Base-by-base conservation (phyloP, 371 early-diverging fungal species). In the Mortierella polycephala region DNA sequence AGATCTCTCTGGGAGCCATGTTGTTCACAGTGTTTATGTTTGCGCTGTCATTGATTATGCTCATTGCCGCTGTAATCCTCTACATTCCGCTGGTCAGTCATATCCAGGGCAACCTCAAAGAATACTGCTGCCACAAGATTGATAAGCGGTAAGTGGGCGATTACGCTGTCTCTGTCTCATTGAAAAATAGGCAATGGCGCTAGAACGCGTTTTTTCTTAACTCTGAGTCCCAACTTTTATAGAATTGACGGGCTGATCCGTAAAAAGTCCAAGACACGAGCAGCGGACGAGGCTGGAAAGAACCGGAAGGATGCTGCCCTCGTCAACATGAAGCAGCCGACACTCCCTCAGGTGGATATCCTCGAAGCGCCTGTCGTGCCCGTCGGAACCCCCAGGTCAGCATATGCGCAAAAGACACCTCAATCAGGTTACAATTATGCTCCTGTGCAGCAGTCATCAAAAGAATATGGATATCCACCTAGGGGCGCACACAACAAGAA, bases 91-190 rank as follows among this genome's bases (percentile, higher is more conserved):
- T 96, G 54, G 82, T 94, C 60, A 90, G 87, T 69, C 85, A 87
- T 42, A 94, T 96, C 58, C 90, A 89, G 44, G 96, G 96, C 40
- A 96, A 95, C 73, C 84, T 96, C 59, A 96, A 96, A 74, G 96
- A 96, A 75, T 96, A 92, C 72, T 94, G 94, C 67, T 94, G 94
- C 69, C 94, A 95, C 83, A 94, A 93, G 81, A 92, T 96, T 53
- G 96, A 95, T 83, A 96, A 95, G 76, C 83, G 95, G 89, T 86
- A 83, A 71, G 23, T 7, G 20, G 20, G 0, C 10, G 20, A 51
- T 18, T 3, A 46, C 1, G 5, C 30, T 30, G 30, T 30, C 4
- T 30, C 30, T 30, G 30, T 4, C 30, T 30, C 4, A 30, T 30
- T 30, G 30, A 30, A 30, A 30, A 30, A 30, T 30, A 30, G 30